Conservation (phyloP, 805 yeast genomes). For the Yarrowia divulgata region DNA sequence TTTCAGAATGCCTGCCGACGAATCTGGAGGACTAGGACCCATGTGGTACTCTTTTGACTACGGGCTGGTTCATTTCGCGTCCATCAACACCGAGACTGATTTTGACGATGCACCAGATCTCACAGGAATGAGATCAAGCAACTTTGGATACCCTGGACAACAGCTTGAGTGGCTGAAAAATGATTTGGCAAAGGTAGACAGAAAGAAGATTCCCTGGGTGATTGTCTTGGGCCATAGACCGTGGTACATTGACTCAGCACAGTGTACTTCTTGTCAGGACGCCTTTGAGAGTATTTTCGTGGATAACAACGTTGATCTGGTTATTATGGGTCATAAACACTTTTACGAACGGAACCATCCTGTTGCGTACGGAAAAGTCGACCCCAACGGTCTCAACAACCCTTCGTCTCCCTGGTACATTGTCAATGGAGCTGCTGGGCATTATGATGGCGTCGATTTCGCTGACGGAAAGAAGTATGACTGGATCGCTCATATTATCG, state of each 20-base stretch:
- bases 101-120: conserved; percentile 43
- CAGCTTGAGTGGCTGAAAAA: conserved; percentile 48
- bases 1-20: conserved; percentile 48
- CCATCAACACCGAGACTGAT: conserved; percentile 49
- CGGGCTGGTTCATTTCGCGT: conserved; percentile 48
- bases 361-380: conserved; percentile 44
- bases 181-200: conserved; percentile 48
- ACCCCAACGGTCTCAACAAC: conserved; percentile 47
- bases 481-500: conserved; percentile 37
- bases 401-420: conserved; percentile 49
- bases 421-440: conserved; percentile 50
- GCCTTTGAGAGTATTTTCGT: conserved; percentile 45
- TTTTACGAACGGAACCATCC: conserved; percentile 46
- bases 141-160: conserved; percentile 42
- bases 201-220: conserved; percentile 48
- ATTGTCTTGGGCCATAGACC: conserved; percentile 48
- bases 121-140: conserved; percentile 30
- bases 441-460: conserved; percentile 47
- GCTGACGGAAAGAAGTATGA: conserved; percentile 19
- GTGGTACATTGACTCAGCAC: conserved; percentile 47
- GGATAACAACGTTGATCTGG: conserved; percentile 45
- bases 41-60: conserved; percentile 51
- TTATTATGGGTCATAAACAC: conserved; percentile 46
- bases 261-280: conserved; percentile 41
- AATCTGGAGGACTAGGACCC: conserved; percentile 46